These are phyloP conservation scores for Bombardia bombarda DNA, from an alignment of 495 filamentous ascomycete genomes.

Conservation along the genomic window DNA sequence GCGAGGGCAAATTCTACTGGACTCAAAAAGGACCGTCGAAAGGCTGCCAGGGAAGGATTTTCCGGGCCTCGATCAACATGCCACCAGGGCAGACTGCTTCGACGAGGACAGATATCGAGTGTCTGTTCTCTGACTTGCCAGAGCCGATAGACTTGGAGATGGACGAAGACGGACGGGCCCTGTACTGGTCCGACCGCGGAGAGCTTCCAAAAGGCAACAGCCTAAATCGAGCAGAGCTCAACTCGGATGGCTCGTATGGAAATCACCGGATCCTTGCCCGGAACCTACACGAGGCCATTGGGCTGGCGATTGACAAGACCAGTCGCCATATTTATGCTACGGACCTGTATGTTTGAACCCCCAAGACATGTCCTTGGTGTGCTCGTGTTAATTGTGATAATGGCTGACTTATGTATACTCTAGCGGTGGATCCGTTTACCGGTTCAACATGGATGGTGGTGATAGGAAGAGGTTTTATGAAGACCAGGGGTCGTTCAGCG, in stretches of 20 bases:
- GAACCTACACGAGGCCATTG: constrained; percentile 44
- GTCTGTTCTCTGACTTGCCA: constrained; percentile 34
- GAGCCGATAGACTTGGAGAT: constrained; percentile 50
- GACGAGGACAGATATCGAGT: constrained; percentile 31
- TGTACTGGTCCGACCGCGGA: constrained; percentile 52
- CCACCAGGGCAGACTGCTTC: constrained; percentile 12
- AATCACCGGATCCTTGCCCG: constrained; percentile 18
- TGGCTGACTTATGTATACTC: not conserved
- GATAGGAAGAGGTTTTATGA: constrained; percentile 27
- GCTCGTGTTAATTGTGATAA: not conserved
- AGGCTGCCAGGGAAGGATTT: constrained; percentile 36
- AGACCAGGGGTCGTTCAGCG: constrained; percentile 17
- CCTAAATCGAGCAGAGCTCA: constrained; percentile 26
- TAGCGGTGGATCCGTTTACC: constrained; percentile 35
- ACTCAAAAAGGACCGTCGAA: constrained; percentile 49
- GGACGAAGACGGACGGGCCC: constrained; percentile 24
- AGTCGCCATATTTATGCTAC: constrained; percentile 34
- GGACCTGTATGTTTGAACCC: constrained; percentile 24
- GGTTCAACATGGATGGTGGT: constrained; percentile 34
- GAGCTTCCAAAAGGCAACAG: constrained; percentile 42
- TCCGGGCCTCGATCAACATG: constrained; percentile 31
- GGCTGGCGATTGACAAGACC: constrained; percentile 33
- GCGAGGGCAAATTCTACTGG: constrained; percentile 43
- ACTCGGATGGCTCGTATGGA: constrained; percentile 6
- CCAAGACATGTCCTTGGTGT: not conserved